phyloP scores from a whole-genome alignment of 2,329 filamentous ascomycete genomes.

The Diplocarpon mali region DNA sequence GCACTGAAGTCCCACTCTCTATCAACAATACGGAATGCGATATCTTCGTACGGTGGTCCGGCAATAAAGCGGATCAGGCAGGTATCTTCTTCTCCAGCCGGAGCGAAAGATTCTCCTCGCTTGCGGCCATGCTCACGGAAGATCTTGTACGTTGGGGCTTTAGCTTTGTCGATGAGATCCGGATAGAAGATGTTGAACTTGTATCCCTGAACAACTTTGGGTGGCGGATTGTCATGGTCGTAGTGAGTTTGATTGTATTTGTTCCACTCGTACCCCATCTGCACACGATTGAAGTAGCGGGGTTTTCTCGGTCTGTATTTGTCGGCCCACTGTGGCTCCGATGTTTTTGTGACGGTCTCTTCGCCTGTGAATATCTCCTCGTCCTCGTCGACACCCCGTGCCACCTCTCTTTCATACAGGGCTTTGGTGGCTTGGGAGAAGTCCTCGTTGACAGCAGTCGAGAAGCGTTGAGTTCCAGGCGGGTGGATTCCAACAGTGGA shows the following conservation, averaged over 20 bases:
- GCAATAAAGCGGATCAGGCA: slow-evolving; percentile 94
- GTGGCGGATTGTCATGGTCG: slow-evolving; percentile 94
- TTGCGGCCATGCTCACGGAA: slow-evolving; percentile 84
- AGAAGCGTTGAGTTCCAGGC: slow-evolving; percentile 56
- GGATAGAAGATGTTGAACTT: slow-evolving; percentile 99
- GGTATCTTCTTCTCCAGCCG: slow-evolving; percentile 91
- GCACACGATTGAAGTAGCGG: slow-evolving; percentile 92
- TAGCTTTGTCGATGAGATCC: slow-evolving; percentile 87
- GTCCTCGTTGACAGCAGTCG: slow-evolving; percentile 59
- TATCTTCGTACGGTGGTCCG: slow-evolving; percentile 90
- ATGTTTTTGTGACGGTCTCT: slow-evolving; percentile 57
- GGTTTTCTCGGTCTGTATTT: slow-evolving; percentile 87
- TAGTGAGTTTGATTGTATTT: slow-evolving; percentile 99
- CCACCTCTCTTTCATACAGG: slow-evolving; percentile 84
- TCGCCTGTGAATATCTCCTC: slow-evolving; percentile 93
- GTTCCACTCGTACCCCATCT: slow-evolving; percentile 99
- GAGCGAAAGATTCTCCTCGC: slow-evolving; percentile 83
- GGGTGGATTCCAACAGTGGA: slow-evolving; percentile 34
- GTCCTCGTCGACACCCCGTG: slow-evolving; percentile 80
- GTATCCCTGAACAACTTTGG: slow-evolving; percentile 97
- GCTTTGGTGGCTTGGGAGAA: slow-evolving; percentile 81
- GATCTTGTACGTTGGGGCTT: slow-evolving; percentile 91
- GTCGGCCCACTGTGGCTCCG: slow-evolving; percentile 66
- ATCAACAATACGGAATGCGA: slow-evolving; percentile 94
- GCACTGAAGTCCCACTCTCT: slow-evolving; percentile 99